Conservation (phyloP, 768 basidiomycete genomes). For the Lactarius quietus region DNA sequence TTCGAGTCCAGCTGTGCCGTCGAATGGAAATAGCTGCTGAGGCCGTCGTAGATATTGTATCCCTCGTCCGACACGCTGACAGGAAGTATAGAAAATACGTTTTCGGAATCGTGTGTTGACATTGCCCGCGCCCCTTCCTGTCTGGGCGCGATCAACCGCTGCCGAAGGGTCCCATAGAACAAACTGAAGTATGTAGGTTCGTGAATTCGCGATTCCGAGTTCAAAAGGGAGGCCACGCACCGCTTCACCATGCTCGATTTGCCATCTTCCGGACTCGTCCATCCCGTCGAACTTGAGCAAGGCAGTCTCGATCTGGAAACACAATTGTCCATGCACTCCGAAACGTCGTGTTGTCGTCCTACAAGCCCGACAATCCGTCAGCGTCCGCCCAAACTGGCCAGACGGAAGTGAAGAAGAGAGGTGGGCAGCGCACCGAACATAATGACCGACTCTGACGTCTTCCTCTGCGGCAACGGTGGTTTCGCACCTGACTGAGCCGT, state of each 20-base stretch:
- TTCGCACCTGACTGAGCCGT: slow-evolving; percentile 35
- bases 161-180: slow-evolving; percentile 88
- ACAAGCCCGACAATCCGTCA: not conserved
- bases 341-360: slow-evolving; percentile 97
- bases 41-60: slow-evolving; percentile 89
- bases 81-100: slow-evolving; percentile 89
- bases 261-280: slow-evolving; percentile 45
- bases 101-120: slow-evolving; percentile 80
- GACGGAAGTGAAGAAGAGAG: no score
- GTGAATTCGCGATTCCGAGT: no score
- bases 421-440: slow-evolving; percentile 67
- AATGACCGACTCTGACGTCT: slow-evolving; percentile 72
- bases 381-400: not conserved
- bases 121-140: slow-evolving; percentile 41
- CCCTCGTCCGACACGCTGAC: slow-evolving; percentile 89
- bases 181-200: slow-evolving; percentile 38
- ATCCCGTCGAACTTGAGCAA: slow-evolving; percentile 67
- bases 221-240: slow-evolving; percentile 40
- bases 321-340: slow-evolving; percentile 99
- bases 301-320: slow-evolving; percentile 98
- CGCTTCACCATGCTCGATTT: slow-evolving; percentile 80
- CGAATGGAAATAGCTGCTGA: slow-evolving; percentile 89
- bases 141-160: slow-evolving; percentile 45
- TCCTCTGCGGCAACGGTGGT: slow-evolving; percentile 50
- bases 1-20: slow-evolving; percentile 83